phyloP scores from a whole-genome alignment of 202 grass and related monocot genomes.

The Saccharum hybrid region DNA sequence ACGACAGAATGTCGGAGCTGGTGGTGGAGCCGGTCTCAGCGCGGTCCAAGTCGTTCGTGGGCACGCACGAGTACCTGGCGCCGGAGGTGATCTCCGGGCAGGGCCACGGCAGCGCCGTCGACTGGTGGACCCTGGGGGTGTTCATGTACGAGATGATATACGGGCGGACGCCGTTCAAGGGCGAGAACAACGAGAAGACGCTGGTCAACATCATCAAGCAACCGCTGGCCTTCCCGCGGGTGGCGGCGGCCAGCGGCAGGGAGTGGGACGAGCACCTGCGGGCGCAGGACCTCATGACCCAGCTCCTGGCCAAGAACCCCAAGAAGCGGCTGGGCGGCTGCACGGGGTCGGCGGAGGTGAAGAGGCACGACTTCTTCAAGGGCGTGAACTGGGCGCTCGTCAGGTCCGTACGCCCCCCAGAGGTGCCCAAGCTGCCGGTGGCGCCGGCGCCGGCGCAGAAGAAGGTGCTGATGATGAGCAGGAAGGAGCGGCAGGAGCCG shows the following conservation, averaged over 20 bases:
- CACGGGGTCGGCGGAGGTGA: conserved; percentile 80
- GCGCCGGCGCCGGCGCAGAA: not conserved
- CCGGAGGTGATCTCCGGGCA: conserved; percentile 89
- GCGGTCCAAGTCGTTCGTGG: conserved; percentile 84
- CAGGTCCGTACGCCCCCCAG: conserved; percentile 78
- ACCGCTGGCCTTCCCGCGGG: conserved; percentile 61
- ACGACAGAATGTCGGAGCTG: conserved; percentile 41
- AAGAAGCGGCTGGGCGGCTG: conserved; percentile 67
- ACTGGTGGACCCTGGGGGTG: conserved; percentile 94
- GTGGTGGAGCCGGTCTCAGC: conserved; percentile 78
- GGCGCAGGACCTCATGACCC: conserved; percentile 72
- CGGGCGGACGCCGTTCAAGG: conserved; percentile 83
- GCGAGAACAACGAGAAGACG: conserved; percentile 81
- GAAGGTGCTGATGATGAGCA: conserved; percentile 52
- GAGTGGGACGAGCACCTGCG: conserved; percentile 61
- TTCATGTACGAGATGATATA: conserved; percentile 97
- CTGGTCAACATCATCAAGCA: conserved; percentile 85
- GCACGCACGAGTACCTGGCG: conserved; percentile 92
- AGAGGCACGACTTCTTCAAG: conserved; percentile 81
- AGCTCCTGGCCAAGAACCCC: conserved; percentile 77
- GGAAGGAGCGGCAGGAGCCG: conserved; percentile 63
- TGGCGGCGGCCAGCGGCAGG: not conserved
- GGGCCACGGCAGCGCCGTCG: conserved; percentile 89
- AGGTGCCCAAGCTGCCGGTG: conserved; percentile 49
- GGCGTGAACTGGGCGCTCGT: conserved; percentile 90